Percentiles rank a stretch among this genome's conserved stretches.
Conservation (phyloP, 495 filamentous ascomycete genomes). For the Podospora fimiseda region DNA sequence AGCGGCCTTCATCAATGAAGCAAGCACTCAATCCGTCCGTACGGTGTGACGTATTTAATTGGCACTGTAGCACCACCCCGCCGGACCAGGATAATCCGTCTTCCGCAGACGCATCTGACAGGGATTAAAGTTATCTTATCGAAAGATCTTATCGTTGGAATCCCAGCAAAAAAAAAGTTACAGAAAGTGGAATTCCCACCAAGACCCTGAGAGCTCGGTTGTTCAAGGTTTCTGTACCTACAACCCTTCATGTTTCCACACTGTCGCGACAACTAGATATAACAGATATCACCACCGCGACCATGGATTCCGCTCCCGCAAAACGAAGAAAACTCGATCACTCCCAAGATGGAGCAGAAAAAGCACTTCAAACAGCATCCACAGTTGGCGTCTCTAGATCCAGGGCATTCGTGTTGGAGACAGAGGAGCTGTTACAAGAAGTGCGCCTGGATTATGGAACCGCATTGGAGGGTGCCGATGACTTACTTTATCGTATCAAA, state of each 20-base stretch:
- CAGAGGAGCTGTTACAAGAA: conserved; percentile 72
- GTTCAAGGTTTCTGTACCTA: neutral
- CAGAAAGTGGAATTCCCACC: neutral
- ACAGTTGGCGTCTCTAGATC: conserved; percentile 30
- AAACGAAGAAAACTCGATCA: conserved; percentile 48
- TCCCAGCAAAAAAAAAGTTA: conserved; percentile 18
- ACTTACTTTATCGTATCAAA: conserved; percentile 66
- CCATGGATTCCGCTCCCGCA: conserved; percentile 37
- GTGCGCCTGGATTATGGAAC: conserved; percentile 63
- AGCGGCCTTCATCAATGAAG: neutral
- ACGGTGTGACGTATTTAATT: neutral
- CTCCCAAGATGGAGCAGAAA: conserved; percentile 16
- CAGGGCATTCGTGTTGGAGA: conserved; percentile 78
- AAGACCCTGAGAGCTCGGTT: neutral
- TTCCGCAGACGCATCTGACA: neutral
- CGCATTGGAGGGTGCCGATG: conserved; percentile 57
- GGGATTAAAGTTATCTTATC: conserved; percentile 11
- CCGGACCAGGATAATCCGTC: conserved; percentile 10
- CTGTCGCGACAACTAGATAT: no score
- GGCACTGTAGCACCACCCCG: conserved; percentile 6
- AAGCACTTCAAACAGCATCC: conserved; percentile 23
- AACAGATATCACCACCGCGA: no score
- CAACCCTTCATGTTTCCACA: no score
- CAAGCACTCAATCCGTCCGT: neutral
- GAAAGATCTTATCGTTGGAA: conserved; percentile 7